Conservation (phyloP, 345 rosid genomes). For the Angophora floribunda region DNA sequence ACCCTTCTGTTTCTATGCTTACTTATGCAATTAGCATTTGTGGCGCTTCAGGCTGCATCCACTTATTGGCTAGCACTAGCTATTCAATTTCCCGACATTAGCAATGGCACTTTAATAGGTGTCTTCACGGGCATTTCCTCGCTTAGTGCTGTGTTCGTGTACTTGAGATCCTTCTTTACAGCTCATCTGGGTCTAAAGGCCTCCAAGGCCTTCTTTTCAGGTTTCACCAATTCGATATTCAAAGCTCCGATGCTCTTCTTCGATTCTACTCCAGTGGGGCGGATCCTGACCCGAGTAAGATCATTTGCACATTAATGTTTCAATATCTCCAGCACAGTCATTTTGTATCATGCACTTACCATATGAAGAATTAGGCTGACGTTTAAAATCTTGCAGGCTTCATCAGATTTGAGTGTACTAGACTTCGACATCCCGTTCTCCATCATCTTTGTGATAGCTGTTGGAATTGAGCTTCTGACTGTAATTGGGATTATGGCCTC, state of each 20-base stretch:
- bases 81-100: conserved; percentile 36
- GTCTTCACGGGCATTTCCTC: conserved; percentile 43
- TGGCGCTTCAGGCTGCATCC: conserved; percentile 45
- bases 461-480: conserved; percentile 28
- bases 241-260: conserved; percentile 78
- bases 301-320: not conserved
- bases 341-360: not conserved
- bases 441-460: conserved; percentile 21
- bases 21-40: conserved; percentile 30
- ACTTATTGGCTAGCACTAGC: conserved; percentile 75
- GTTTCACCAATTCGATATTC: conserved; percentile 48
- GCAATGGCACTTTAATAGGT: conserved; percentile 32
- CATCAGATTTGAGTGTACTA: conserved; percentile 60
- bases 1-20: conserved; percentile 18
- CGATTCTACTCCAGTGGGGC: conserved; percentile 70
- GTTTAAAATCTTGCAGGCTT: conserved; percentile 29
- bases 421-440: conserved; percentile 60
- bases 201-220: conserved; percentile 60
- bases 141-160: conserved; percentile 38
- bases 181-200: conserved; percentile 60
- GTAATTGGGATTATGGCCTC: conserved; percentile 46
- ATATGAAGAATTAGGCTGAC: not conserved
- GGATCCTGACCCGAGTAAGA: conserved; percentile 69
- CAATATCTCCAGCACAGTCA: not conserved
- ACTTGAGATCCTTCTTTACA: conserved; percentile 20